Evolutionary conservation across 2,329 filamentous ascomycete species (phyloP), one percentile per base, ranked within the genome.

Genomic region (Helicocarpus griseus): DNA sequence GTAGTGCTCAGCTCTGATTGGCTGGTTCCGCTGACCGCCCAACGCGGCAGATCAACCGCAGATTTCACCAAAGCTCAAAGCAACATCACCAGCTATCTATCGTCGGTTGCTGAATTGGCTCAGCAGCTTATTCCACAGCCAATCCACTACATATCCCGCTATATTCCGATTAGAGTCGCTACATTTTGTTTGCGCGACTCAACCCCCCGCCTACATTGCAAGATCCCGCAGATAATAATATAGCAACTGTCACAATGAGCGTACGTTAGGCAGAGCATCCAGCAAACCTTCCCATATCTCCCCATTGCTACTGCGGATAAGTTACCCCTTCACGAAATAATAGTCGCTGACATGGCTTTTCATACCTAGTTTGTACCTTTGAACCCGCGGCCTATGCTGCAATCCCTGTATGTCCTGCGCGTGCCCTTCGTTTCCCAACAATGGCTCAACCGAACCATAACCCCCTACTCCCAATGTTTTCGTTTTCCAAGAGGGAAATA

Each of bases 371-470:
- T 95, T 75, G 85, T 94, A 69, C 93, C 93, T 57, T 78, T 97
- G 65, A 98, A 98, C 79, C 93, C 93, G 66, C 88, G 91, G 70
- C 93, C 93, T 40, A 89, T 96, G 80, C 86, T 98, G 68, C 89
- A 96, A 76, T 84, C 84, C 67, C 83, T 96, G 83, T 89, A 82
- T 63, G 83, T 79, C n/a, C 56, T 31, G 38, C 52, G 40, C 54
- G 48, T 46, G 14, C 4, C 36, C 14, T n/a, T n/a, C 11, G 22
- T 4, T 40, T 17, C 19, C 21, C 21, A 26, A 7, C 33, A 7
- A 36, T n/a, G 2, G 33, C 14, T 36, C 29, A 31, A 31, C 29
- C 29, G 13, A 31, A 31, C 29, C 29, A 31, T 8, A 7, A 2
- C 13, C 13, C 29, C 29, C 7, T 13, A 7, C 29, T 31, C 29